phyloP scores from a whole-genome alignment of 176 grass and related monocot species.

The Oryza longistaminata region DNA sequence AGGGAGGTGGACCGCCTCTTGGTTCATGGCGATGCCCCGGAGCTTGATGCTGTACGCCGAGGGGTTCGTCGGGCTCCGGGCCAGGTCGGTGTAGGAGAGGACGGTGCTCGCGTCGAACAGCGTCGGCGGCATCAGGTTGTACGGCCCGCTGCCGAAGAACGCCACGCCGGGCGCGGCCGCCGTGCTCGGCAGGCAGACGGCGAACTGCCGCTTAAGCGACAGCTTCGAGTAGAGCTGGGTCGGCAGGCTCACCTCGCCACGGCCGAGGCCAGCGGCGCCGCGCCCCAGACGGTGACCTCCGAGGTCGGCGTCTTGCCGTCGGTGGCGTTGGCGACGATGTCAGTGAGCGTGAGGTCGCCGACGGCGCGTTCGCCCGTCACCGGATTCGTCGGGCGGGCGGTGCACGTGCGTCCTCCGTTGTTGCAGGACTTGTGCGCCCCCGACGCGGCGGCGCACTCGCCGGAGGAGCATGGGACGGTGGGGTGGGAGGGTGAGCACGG shows the following conservation, averaged over 20 bases:
- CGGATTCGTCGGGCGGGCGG: not conserved
- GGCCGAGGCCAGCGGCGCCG: too few species aligned
- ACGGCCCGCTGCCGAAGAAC: not conserved
- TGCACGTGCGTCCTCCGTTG: not conserved
- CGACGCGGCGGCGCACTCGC: conserved; percentile 1
- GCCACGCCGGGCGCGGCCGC: not conserved
- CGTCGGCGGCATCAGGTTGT: not conserved
- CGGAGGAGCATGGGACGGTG: conserved; percentile 18
- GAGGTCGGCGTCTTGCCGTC: not conserved
- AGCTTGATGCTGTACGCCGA: not conserved
- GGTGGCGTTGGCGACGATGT: not conserved
- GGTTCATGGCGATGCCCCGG: not conserved
- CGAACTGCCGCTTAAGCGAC: not conserved
- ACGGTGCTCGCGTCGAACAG: not conserved
- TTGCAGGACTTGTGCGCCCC: not conserved
- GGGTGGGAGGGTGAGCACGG: not conserved
- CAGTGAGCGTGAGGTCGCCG: not conserved
- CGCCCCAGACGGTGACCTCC: not conserved
- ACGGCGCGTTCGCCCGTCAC: not conserved
- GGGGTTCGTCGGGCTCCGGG: not conserved
- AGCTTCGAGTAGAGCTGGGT: not conserved
- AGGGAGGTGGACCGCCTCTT: not conserved
- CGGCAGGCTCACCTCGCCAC: not conserved
- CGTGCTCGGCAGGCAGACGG: not conserved
- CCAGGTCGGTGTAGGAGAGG: not conserved